Evolutionary conservation across 176 grass and related monocot genomes (phyloP), one percentile per base, ranked within the genome.

Genomic region (Carex pumila): DNA sequence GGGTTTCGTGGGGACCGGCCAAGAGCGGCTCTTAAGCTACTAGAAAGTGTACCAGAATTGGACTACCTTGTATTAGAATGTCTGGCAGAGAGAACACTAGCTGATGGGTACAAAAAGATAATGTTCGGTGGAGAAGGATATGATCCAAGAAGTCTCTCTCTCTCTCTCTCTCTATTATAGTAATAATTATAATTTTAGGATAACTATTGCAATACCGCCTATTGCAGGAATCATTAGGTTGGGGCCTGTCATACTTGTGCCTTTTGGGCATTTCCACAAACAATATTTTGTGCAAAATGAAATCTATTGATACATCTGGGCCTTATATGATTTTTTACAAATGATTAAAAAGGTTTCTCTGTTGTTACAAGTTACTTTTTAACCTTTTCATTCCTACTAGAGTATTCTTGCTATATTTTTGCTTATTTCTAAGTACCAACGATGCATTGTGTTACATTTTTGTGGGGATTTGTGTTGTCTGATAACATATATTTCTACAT

Each of bases 31-130:
- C 85, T 91, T 32, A 98, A 93, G 61, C 84, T 95, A 55, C 87
- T 98, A 62, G 17, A 91, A 86, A 83, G 62, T 79, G 91, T 98
- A 30, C 61, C 88, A 59, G 89, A 98, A 86, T 85, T 98, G 79
- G 90, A 98, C 59, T 98, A 98, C 72, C 83, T 98, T 76, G 89
- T 98, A 30, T 87, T 98, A 6, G 92, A 98, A 79, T 98, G 95
- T 89, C 86, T 98, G 85, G 95, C 92, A 0, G 95, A 98, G 86
- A 80, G 95, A 81, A 98, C 95, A 76, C 88, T 98, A 25, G 95
- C 91, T 5, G 95, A 98, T 36, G 72, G 88, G 32, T 98, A 90
- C 77, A 85, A 85, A 61, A 84, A 83, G 81, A 90, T 90, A 91
- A 72, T 69, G 32, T 87, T 86, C 2, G 95, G 91, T 69, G 91